Percentiles rank a stretch among this genome's conserved stretches.
Evolutionary conservation across 208 protist genomes (phyloP).

Genomic region (Leishmania mexicana): DNA sequence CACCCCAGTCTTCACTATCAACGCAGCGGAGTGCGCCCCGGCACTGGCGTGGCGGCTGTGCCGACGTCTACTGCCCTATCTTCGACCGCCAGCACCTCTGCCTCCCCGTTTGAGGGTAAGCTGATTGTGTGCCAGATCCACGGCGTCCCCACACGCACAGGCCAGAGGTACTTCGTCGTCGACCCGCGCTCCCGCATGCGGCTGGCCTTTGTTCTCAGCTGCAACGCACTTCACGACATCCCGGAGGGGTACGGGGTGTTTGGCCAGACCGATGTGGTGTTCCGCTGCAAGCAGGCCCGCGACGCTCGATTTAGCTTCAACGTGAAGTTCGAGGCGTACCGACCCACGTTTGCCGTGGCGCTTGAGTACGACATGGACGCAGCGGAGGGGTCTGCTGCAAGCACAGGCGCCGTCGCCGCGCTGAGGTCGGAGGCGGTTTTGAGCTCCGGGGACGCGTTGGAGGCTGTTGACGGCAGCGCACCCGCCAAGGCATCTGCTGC

Average conservation of each 20-base stretch:
- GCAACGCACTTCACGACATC: slow-evolving; percentile 42
- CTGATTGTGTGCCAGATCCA: slow-evolving; percentile 79
- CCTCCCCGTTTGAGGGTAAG: slow-evolving; percentile 56
- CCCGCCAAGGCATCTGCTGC: slow-evolving; percentile 16
- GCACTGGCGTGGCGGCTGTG: not conserved
- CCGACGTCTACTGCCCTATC: not conserved
- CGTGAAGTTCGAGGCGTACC: slow-evolving; percentile 61
- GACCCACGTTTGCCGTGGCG: slow-evolving; percentile 67
- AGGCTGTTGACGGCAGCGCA: not conserved
- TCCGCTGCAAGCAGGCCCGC: slow-evolving; percentile 87
- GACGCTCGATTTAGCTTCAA: slow-evolving; percentile 76
- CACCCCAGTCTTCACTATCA: slow-evolving; percentile 12
- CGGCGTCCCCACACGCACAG: slow-evolving; percentile 48
- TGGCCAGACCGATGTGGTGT: slow-evolving; percentile 77
- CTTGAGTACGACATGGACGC: slow-evolving; percentile 40
- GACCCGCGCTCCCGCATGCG: slow-evolving; percentile 79
- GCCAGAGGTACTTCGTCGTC: slow-evolving; percentile 78
- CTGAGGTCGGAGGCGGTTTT: slow-evolving; percentile 1
- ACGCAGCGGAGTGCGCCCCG: slow-evolving; percentile 6
- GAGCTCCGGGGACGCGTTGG: not conserved
- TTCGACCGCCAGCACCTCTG: slow-evolving; percentile 3
- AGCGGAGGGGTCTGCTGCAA: not conserved
- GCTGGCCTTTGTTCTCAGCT: slow-evolving; percentile 72
- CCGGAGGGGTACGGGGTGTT: slow-evolving; percentile 42
- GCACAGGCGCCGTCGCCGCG: not conserved